Evolutionary conservation across 345 rosid genomes (phyloP).

Genomic region (Microcos paniculata): DNA sequence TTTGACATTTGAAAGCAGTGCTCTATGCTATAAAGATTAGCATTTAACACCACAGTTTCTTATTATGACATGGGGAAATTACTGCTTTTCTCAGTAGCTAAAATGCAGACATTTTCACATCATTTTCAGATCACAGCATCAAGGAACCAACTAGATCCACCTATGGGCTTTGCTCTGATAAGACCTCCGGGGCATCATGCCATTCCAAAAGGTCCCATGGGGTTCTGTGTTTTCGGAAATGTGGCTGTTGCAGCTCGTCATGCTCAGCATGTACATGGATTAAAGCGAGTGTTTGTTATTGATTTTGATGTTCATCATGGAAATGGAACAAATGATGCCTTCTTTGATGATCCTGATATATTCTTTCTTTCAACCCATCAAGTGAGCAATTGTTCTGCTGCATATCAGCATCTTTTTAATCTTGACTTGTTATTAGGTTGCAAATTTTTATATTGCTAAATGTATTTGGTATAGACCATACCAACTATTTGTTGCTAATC

Average conservation of each 20-base stretch:
- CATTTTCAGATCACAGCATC: slow-evolving; percentile 69
- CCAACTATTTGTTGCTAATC: background rate
- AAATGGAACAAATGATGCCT: slow-evolving; percentile 89
- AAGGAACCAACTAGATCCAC: slow-evolving; percentile 50
- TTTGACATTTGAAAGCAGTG: slow-evolving; percentile 2
- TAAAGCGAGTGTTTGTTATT: slow-evolving; percentile 71
- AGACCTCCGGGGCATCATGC: slow-evolving; percentile 98
- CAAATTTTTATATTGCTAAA: background rate
- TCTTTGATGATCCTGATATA: slow-evolving; percentile 82
- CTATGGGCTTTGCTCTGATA: slow-evolving; percentile 82
- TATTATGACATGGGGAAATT: background rate
- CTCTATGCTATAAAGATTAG: background rate
- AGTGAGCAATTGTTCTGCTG: slow-evolving; percentile 31
- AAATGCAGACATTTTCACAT: background rate
- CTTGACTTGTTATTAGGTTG: background rate
- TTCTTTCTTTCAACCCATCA: slow-evolving; percentile 96
- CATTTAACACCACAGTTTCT: background rate
- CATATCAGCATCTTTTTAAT: background rate
- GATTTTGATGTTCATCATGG: slow-evolving; percentile 99
- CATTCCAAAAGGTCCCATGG: slow-evolving; percentile 94
- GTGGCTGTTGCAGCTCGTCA: slow-evolving; percentile 94
- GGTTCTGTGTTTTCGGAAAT: slow-evolving; percentile 92
- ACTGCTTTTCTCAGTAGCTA: background rate
- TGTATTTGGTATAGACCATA: background rate
- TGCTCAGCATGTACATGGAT: slow-evolving; percentile 69